Evolutionary conservation across 352 stramenopile genomes (phyloP).

Genomic region (Phytophthora melonis): DNA sequence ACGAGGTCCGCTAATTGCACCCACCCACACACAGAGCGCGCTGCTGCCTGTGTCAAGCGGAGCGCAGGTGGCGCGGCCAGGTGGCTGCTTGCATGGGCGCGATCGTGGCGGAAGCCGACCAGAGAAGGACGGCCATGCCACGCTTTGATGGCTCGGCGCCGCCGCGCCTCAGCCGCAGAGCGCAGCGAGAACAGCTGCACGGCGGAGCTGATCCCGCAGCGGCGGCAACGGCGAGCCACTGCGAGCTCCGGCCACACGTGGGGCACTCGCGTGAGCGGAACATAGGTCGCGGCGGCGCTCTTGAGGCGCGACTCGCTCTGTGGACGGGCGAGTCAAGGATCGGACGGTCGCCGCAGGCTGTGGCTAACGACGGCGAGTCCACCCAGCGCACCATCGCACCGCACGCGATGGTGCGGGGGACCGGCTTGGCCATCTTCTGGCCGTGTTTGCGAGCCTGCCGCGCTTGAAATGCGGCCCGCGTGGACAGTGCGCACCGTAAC

Average conservation of each 20-base stretch:
- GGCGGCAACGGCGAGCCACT: not conserved
- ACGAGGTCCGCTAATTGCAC: slow-evolving; percentile 22
- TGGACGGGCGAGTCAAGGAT: slow-evolving; percentile 29
- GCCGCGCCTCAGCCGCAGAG: not conserved
- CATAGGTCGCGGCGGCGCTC: slow-evolving; percentile 24
- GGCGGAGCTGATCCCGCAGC: slow-evolving; percentile 36
- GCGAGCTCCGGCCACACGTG: slow-evolving; percentile 13
- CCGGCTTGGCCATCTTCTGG: slow-evolving; percentile 37
- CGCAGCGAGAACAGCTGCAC: slow-evolving; percentile 27
- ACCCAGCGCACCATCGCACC: slow-evolving; percentile 21
- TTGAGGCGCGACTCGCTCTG: slow-evolving; percentile 14
- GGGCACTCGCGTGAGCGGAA: not conserved
- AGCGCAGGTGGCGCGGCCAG: slow-evolving; percentile 1
- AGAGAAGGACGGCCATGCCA: slow-evolving; percentile 9
- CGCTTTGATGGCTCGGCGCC: slow-evolving; percentile 20
- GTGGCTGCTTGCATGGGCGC: slow-evolving; percentile 1
- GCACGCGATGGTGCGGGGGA: slow-evolving; percentile 14
- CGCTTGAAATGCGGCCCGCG: slow-evolving; percentile 14
- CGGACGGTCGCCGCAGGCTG: slow-evolving; percentile 8
- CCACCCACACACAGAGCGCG: not conserved
- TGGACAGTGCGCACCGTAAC: slow-evolving; percentile 27
- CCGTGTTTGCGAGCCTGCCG: slow-evolving; percentile 6
- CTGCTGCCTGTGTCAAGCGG: slow-evolving; percentile 12
- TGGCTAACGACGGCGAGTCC: slow-evolving; percentile 13
- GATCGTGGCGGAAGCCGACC: not conserved